Conservation (phyloP, 2,329 filamentous ascomycete species). For the Ascochyta rabiei region DNA sequence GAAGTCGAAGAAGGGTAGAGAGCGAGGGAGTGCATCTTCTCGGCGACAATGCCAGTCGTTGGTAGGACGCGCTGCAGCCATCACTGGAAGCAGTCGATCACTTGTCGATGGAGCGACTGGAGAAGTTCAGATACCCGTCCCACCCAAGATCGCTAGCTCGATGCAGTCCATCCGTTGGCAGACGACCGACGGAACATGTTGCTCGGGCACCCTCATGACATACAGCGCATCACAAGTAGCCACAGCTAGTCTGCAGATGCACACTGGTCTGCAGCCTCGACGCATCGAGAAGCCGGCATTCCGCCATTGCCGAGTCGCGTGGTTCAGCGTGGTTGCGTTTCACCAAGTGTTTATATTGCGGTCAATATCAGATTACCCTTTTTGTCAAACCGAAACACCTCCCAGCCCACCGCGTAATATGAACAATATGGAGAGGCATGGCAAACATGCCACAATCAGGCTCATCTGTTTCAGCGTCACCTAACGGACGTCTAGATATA, state of each 20-base stretch:
- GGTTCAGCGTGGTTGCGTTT: slow-evolving; percentile 9
- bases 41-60: background rate
- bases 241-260: background rate
- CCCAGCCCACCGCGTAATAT: slow-evolving; percentile 31
- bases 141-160: background rate
- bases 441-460: slow-evolving; percentile 6
- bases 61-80: background rate
- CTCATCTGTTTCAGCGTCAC: slow-evolving; percentile 4
- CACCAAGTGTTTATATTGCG: slow-evolving; percentile 22
- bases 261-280: background rate
- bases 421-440: slow-evolving; percentile 23
- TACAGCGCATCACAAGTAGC: background rate
- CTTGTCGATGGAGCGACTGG: background rate
- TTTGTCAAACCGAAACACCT: slow-evolving; percentile 24
- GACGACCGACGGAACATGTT: background rate
- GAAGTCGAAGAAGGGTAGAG: background rate
- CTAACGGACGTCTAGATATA: slow-evolving; percentile 17
- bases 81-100: background rate
- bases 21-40: background rate
- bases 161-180: background rate
- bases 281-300: slow-evolving; percentile 20
- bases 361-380: slow-evolving; percentile 32
- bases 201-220: background rate
- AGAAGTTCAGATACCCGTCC: background rate
- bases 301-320: slow-evolving; percentile 27